Evolutionary conservation across 2,329 filamentous ascomycete genomes (phyloP).

Genomic region (Aureobasidium sp.): DNA sequence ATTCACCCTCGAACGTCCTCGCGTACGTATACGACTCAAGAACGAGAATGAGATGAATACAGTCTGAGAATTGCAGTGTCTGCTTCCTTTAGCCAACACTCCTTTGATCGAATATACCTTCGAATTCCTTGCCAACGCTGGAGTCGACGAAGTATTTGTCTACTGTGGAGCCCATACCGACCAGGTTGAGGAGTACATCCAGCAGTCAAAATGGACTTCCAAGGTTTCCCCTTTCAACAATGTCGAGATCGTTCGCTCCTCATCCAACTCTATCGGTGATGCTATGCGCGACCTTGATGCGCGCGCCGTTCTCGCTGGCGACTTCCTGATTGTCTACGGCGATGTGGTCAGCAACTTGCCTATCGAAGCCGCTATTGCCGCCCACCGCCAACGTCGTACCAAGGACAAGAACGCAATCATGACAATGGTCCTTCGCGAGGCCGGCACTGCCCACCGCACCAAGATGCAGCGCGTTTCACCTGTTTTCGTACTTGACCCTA

Average conservation of each 20-base stretch:
- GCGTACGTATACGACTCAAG: conserved; percentile 51
- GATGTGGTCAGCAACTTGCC: conserved; percentile 86
- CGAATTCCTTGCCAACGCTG: conserved; percentile 90
- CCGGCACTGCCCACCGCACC: conserved; percentile 66
- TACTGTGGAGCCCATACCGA: conserved; percentile 86
- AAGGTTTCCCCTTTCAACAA: conserved; percentile 72
- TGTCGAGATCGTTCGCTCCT: conserved; percentile 79
- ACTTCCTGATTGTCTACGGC: conserved; percentile 88
- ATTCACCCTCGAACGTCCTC: conserved; percentile 79
- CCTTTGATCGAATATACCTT: conserved; percentile 96
- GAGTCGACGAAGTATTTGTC: conserved; percentile 88
- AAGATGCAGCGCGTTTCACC: conserved; percentile 68
- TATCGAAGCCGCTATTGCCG: conserved; percentile 69
- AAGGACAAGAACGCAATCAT: conserved; percentile 93
- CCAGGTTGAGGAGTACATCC: conserved; percentile 79
- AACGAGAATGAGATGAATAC: not conserved
- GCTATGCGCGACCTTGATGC: conserved; percentile 90
- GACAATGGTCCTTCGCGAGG: conserved; percentile 85
- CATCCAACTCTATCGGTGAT: conserved; percentile 82
- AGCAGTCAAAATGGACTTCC: conserved; percentile 66
- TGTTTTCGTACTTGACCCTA: conserved; percentile 78
- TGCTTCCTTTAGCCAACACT: conserved; percentile 85
- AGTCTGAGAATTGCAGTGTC: conserved; percentile 55
- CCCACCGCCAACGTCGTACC: conserved; percentile 72
- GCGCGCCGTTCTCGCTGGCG: conserved; percentile 74